Evolutionary conservation across 73 alveolate species (phyloP).

Genomic region (Tetrahymena elliotti): DNA sequence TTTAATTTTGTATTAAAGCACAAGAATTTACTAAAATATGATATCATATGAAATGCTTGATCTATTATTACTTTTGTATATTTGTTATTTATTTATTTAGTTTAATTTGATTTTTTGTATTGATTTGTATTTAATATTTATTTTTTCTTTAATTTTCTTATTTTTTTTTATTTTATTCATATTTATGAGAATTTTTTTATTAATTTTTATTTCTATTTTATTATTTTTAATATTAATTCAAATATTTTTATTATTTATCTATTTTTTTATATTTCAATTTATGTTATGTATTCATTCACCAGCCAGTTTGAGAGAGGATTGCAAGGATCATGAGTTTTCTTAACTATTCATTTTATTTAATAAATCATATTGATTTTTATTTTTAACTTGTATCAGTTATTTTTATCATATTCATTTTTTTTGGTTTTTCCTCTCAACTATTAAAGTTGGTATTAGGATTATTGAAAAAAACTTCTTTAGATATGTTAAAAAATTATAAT

Average conservation of each 20-base stretch:
- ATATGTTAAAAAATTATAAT: not conserved
- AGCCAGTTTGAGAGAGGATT: not conserved
- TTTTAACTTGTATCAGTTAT: too few species aligned
- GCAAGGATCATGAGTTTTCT: not conserved
- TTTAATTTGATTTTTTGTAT: too few species aligned
- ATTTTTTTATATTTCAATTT: not conserved
- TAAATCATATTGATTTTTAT: not conserved
- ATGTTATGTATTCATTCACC: not conserved
- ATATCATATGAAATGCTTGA: too few species aligned
- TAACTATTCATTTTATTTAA: not conserved
- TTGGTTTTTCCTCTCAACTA: not conserved
- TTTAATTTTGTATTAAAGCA: too few species aligned
- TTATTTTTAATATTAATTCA: not conserved
- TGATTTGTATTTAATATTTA: too few species aligned
- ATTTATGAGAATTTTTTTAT: too few species aligned
- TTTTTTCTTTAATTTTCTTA: too few species aligned
- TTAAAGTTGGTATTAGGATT: not conserved
- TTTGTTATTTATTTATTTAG: too few species aligned
- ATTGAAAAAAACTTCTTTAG: not conserved
- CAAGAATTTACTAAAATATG: too few species aligned
- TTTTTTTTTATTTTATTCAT: too few species aligned
- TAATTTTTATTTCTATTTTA: too few species aligned
- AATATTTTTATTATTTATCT: not conserved
- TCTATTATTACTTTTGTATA: too few species aligned
- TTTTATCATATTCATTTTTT: not conserved